Conservation (phyloP, 768 basidiomycete species). For the Epithele typhae region DNA sequence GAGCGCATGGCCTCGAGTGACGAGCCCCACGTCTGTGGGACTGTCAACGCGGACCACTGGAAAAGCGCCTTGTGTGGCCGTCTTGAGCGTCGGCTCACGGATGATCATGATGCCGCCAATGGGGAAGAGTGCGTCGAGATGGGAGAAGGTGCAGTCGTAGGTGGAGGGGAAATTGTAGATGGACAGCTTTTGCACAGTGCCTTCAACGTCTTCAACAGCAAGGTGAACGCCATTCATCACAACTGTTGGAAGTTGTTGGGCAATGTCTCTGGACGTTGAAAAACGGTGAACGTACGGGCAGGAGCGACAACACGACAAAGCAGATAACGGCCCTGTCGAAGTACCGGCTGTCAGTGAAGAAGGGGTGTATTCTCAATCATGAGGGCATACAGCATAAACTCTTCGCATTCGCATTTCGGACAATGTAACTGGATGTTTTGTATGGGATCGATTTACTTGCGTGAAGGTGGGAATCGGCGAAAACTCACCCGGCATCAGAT, state of each 20-base stretch:
- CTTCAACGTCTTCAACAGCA: conserved; percentile 25
- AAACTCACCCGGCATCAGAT: conserved; percentile 7
- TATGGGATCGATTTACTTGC: neutral
- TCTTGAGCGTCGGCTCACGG: conserved; percentile 28
- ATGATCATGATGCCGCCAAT: conserved; percentile 26
- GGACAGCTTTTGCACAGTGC: conserved; percentile 15
- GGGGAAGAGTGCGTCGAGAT: conserved; percentile 26
- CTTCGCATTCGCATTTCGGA: conserved; percentile 11
- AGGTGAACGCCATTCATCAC: conserved; percentile 11
- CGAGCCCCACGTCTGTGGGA: conserved; percentile 26
- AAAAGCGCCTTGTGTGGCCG: conserved; percentile 3
- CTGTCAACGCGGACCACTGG: conserved; percentile 27
- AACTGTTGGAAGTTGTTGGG: neutral
- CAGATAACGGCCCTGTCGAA: conserved; percentile 6
- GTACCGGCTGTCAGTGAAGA: neutral
- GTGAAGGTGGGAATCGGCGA: neutral
- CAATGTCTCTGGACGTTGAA: too few species aligned
- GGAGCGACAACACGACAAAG: conserved; percentile 15
- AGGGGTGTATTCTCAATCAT: neutral
- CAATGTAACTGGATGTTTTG: neutral
- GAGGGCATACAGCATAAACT: conserved; percentile 7
- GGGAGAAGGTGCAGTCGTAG: conserved; percentile 10
- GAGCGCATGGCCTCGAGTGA: conserved; percentile 9
- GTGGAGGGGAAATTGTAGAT: conserved; percentile 27
- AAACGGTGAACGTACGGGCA: conserved; percentile 1